Evolutionary conservation across 2,329 filamentous ascomycete species (phyloP), one percentile per base, ranked within the genome.

Genomic region (Emydomyces testavorans): DNA sequence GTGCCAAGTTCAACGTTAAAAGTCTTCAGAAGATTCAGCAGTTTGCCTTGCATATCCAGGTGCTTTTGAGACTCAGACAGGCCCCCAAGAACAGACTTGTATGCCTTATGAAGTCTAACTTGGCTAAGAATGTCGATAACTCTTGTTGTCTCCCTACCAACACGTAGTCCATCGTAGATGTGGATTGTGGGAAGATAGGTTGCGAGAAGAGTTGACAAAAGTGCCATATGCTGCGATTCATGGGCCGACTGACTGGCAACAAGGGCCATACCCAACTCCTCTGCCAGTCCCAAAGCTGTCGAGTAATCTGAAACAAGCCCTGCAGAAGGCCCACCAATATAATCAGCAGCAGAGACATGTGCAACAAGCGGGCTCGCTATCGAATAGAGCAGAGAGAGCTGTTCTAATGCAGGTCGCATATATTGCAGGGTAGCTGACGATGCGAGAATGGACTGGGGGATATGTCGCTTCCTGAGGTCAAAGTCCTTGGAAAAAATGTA

Each of bases 401-500:
- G 89, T 65, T 96, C 90, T 41, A 98, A 75, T 23, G 85, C 78
- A n/a, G 81, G 72, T 35, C 88, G 84, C 60, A 98, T 76, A 62
- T 84, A 82, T 51, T 80, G 78, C 55, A 98, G 72, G 55, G 82
- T 90, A 38, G 85, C 80, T 0, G 88, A 89, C 2, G 88, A 86
- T 7, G 88, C 90, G 54, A 98, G 70, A 54, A 98, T 80, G 13
- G 86, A 82, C 74, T 98, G 92, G 2, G 92, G 90, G 50, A 95
- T 81, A 62, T 92, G 81, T 56, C 89, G 81, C 75, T 92, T 95
- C 71, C 78, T 80, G 60, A 94, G 68, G 65, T 96, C 89, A 61
- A 94, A 95, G 69, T 98, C 92, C 60, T 87, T 86, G 52, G 89
- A 95, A 75, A 96, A 98, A 65, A 96, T 85, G 70, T 98, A 98